phyloP scores from a whole-genome alignment of 75 land plant genomes.

The Sequoia sempervirens region DNA sequence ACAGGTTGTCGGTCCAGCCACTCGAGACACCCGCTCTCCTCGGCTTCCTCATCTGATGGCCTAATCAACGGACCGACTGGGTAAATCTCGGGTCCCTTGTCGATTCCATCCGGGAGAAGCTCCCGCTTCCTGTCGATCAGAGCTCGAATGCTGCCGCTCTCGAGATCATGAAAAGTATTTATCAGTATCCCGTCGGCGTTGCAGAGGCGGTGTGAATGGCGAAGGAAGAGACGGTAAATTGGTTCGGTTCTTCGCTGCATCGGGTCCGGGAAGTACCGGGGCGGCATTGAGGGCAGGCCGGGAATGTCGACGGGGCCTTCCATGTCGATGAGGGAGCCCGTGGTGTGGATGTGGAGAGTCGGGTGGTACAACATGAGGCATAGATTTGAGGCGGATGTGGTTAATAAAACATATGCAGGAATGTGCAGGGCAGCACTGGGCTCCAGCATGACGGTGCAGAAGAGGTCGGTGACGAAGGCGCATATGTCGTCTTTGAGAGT shows the following conservation, averaged over 20 bases:
- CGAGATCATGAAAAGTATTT: slow-evolving; percentile 20
- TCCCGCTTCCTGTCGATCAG: slow-evolving; percentile 13
- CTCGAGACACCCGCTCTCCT: slow-evolving; percentile 12
- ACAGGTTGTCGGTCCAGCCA: slow-evolving; percentile 56
- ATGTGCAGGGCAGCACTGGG: background rate
- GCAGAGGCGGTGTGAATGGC: background rate
- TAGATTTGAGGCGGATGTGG: background rate
- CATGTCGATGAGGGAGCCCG: background rate
- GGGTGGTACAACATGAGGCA: background rate
- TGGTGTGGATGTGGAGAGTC: background rate
- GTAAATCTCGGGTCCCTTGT: slow-evolving; percentile 14
- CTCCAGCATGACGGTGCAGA: background rate
- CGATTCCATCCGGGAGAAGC: slow-evolving; percentile 1
- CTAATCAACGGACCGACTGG: slow-evolving; percentile 41
- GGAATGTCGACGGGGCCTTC: slow-evolving; percentile 11
- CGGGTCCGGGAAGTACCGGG: slow-evolving; percentile 15
- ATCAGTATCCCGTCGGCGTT: slow-evolving; percentile 26
- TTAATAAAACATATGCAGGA: background rate
- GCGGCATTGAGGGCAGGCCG: slow-evolving; percentile 17
- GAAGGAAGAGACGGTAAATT: slow-evolving; percentile 16
- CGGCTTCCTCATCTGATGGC: background rate
- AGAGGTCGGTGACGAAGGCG: slow-evolving; percentile 1
- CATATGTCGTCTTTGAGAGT: background rate
- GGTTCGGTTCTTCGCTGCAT: slow-evolving; percentile 7
- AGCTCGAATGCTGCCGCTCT: too few species aligned